A percentile compares a stretch with the other conserved stretches of the same genome.
phyloP scores from a whole-genome alignment of 2,329 filamentous ascomycete species.

The Aspergillus intermedius region DNA sequence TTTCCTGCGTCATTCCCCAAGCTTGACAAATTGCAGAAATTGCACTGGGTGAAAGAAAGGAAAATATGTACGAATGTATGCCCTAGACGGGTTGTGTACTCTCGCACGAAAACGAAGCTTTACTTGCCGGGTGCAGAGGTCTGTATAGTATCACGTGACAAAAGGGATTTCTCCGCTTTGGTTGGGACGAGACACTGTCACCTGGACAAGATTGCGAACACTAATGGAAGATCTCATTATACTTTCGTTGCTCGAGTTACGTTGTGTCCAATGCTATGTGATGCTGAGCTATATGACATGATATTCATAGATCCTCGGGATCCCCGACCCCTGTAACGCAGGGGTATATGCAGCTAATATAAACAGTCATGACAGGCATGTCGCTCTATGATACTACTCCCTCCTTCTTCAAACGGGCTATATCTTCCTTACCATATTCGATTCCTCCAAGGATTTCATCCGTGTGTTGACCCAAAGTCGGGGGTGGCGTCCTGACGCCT shows the following conservation, averaged over 20 bases:
- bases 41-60: conserved; percentile 1
- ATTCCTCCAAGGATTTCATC: conserved; percentile 64
- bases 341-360: neutral
- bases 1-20: conserved; percentile 19
- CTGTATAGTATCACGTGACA: conserved; percentile 26
- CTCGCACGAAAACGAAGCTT: neutral
- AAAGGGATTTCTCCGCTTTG: conserved; percentile 6
- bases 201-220: neutral
- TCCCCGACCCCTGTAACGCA: neutral
- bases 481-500: conserved; percentile 68
- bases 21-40: neutral
- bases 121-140: conserved; percentile 15
- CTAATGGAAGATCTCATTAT: neutral
- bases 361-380: neutral
- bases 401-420: conserved; percentile 56
- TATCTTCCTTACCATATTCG: conserved; percentile 53
- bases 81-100: neutral
- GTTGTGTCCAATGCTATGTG: neutral
- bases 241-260: too few species aligned
- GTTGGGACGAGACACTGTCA: neutral
- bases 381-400: conserved; percentile 56
- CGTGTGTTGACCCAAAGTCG: conserved; percentile 81
- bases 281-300: neutral
- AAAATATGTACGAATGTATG: conserved; percentile 1
- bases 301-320: neutral